Evolutionary conservation across 2,329 filamentous ascomycete genomes (phyloP).

Genomic region (Cordyceps farinosa): DNA sequence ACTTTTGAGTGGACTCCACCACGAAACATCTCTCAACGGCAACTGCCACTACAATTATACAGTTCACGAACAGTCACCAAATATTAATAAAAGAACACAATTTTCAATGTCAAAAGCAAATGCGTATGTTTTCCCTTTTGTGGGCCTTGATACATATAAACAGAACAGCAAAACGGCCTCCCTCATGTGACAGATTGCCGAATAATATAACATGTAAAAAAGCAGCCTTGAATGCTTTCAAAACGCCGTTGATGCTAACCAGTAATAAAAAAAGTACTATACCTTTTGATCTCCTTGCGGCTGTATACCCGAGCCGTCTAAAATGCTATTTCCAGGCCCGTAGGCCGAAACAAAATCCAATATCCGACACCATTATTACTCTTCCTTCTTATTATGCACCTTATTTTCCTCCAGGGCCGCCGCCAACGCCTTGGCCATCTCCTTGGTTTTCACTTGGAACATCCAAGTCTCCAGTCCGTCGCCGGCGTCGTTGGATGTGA

Average conservation of each 20-base stretch:
- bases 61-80: not conserved
- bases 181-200: constrained; percentile 11
- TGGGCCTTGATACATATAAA: constrained; percentile 10
- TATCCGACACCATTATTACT: constrained; percentile 23
- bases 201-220: constrained; percentile 13
- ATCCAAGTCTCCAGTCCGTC: constrained; percentile 65
- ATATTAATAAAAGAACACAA: not conserved
- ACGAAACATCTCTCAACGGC: not conserved
- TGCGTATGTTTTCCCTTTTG: constrained; percentile 5
- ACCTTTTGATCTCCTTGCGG: constrained; percentile 17
- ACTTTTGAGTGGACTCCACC: not conserved
- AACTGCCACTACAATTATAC: not conserved
- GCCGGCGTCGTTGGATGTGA: constrained; percentile 55
- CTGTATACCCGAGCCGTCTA: constrained; percentile 15
- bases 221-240: constrained; percentile 15
- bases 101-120: not conserved
- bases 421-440: constrained; percentile 53
- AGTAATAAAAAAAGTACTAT: constrained; percentile 16
- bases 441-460: constrained; percentile 64
- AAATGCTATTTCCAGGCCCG: constrained; percentile 16
- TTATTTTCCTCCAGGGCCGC: constrained; percentile 52
- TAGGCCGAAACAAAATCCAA: constrained; percentile 15
- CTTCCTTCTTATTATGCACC: constrained; percentile 52
- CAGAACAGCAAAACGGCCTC: constrained; percentile 5
- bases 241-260: constrained; percentile 19